A percentile compares a stretch with the other conserved stretches of the same genome.
phyloP scores from a whole-genome alignment of 2,329 filamentous ascomycete species.

The Aschersonia sp. region DNA sequence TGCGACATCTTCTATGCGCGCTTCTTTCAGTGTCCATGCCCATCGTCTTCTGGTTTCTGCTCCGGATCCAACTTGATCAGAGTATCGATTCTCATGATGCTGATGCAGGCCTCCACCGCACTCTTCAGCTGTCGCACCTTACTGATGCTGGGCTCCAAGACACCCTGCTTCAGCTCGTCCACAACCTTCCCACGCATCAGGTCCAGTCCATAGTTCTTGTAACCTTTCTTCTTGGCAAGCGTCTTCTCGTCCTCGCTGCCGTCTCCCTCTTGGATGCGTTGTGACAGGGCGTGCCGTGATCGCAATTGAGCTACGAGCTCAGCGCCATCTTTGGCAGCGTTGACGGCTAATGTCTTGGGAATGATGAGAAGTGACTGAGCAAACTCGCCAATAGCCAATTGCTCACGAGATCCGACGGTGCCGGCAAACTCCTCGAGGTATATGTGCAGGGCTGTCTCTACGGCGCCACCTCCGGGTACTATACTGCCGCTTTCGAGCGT shows the following conservation, averaged over 20 bases:
- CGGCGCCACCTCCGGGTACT: conserved; percentile 88
- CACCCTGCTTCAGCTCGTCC: conserved; percentile 86
- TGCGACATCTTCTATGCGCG: too few relatives aligned
- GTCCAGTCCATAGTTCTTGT: conserved; percentile 97
- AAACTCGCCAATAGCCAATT: conserved; percentile 95
- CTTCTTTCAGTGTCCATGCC: conserved; percentile 56
- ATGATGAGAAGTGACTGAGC: conserved; percentile 88
- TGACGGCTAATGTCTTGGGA: conserved; percentile 93
- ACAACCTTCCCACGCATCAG: conserved; percentile 78
- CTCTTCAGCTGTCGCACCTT: conserved; percentile 98
- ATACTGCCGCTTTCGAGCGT: conserved; percentile 94
- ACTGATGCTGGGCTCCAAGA: conserved; percentile 93
- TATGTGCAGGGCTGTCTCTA: conserved; percentile 97
- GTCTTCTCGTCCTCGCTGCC: conserved; percentile 76
- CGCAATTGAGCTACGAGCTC: conserved; percentile 93
- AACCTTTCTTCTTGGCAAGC: conserved; percentile 85
- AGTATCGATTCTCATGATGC: conserved; percentile 98
- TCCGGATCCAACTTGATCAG: conserved; percentile 96
- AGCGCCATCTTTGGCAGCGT: conserved; percentile 90
- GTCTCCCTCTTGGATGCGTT: conserved; percentile 79
- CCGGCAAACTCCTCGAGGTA: conserved; percentile 98
- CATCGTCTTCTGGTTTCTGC: conserved; percentile 55
- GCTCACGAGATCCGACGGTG: conserved; percentile 90
- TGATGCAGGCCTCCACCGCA: conserved; percentile 94
- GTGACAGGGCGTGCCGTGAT: conserved; percentile 83